These are phyloP conservation scores for Jacaranda copaia DNA, from an alignment of 257 asterid species.

Conservation along the genomic window DNA sequence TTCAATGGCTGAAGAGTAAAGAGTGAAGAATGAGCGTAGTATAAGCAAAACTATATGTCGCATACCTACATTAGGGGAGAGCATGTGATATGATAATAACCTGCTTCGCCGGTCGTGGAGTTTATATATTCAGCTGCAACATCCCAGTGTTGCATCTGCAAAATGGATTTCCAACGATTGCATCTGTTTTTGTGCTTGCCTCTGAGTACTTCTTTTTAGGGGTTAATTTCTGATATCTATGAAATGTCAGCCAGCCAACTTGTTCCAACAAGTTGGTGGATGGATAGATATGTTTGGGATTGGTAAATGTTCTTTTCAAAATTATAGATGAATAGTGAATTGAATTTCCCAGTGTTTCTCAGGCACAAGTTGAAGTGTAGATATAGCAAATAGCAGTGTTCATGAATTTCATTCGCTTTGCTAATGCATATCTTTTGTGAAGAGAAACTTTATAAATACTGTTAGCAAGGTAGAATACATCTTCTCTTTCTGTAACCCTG, in stretches of 20 bases:
- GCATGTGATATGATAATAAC: not conserved
- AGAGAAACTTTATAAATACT: not conserved
- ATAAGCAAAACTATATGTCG: not conserved
- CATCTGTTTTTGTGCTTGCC: slow-evolving; percentile 8
- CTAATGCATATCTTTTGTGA: slow-evolving; percentile 4
- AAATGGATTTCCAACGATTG: not conserved
- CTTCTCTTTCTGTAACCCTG: not conserved
- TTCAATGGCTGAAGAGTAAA: not conserved
- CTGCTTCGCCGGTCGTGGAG: not conserved
- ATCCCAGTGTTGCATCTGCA: not conserved
- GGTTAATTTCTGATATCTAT: not conserved
- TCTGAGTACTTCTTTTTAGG: not conserved
- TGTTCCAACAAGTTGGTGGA: not conserved
- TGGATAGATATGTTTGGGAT: not conserved
- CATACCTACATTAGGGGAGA: not conserved
- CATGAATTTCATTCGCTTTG: not conserved
- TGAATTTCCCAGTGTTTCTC: not conserved
- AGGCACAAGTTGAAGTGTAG: not conserved
- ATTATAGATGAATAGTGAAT: slow-evolving; percentile 6
- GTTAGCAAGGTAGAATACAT: not conserved
- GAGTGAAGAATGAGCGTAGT: not conserved
- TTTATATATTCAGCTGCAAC: not conserved
- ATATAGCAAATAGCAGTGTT: not conserved
- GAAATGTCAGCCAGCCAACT: not conserved
- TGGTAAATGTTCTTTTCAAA: not conserved